Percentiles rank a stretch among this genome's conserved stretches.
Evolutionary conservation across 2,329 filamentous ascomycete genomes (phyloP).

Genomic region (Claviceps fusiformis): DNA sequence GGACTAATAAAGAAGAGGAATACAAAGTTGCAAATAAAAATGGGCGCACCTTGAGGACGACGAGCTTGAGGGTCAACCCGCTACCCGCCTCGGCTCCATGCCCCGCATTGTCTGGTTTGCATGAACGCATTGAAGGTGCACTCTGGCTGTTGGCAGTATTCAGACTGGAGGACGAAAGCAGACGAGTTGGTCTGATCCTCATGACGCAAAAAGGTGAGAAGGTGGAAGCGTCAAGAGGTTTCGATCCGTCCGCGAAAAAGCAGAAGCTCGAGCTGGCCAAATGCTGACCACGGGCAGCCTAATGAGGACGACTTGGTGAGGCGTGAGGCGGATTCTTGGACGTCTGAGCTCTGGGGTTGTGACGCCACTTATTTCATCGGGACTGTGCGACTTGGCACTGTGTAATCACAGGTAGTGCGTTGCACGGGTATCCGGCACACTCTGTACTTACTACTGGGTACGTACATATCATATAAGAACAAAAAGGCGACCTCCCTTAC

Average conservation of each 20-base stretch:
- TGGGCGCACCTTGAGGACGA: constrained; percentile 33
- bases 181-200: constrained; percentile 42
- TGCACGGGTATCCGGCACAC: background rate
- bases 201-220: constrained; percentile 21
- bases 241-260: constrained; percentile 4
- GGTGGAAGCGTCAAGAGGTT: background rate
- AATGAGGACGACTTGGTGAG: constrained; percentile 1
- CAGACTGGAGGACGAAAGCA: constrained; percentile 29
- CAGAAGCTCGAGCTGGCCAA: constrained; percentile 6
- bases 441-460: too few relatives aligned
- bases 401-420: background rate
- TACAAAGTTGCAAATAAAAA: background rate
- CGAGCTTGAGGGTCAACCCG: constrained; percentile 38
- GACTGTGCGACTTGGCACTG: constrained; percentile 1
- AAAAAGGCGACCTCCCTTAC: too few relatives aligned
- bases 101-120: constrained; percentile 24
- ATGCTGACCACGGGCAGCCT: constrained; percentile 1
- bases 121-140: constrained; percentile 28
- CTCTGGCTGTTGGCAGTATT: constrained; percentile 25
- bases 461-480: too few relatives aligned
- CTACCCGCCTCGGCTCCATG: constrained; percentile 20
- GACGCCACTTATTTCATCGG: constrained; percentile 4
- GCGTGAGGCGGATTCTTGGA: background rate
- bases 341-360: constrained; percentile 1
- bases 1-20: background rate